phyloP scores from a whole-genome alignment of 257 asterid species.

The Solanum okadae region DNA sequence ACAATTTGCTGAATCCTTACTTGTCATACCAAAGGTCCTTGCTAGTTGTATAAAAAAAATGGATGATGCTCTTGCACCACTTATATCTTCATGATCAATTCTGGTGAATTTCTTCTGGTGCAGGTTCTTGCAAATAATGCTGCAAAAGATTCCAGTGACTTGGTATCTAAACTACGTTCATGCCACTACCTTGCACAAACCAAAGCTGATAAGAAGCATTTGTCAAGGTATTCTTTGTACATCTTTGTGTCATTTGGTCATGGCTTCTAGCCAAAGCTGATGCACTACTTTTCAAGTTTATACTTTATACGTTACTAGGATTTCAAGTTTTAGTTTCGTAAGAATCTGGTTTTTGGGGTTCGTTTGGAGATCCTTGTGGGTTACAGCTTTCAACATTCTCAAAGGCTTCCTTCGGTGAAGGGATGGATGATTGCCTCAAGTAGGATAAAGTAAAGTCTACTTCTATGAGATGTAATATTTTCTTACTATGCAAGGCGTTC shows the following conservation, averaged over 20 bases:
- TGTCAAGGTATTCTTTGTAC: constrained; percentile 55
- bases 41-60: not conserved
- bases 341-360: not conserved
- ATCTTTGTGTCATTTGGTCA: not conserved
- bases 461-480: not conserved
- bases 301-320: not conserved
- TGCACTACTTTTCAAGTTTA: not conserved
- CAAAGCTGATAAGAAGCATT: constrained; percentile 82
- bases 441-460: not conserved
- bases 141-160: constrained; percentile 96
- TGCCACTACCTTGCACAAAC: constrained; percentile 94
- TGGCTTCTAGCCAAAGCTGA: not conserved
- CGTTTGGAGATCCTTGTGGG: not conserved
- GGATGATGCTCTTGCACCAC: not conserved
- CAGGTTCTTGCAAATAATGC: constrained; percentile 98
- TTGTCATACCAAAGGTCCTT: constrained; percentile 84
- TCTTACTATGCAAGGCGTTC: not conserved
- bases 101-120: constrained; percentile 1
- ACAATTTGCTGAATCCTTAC: constrained; percentile 85
- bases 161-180: constrained; percentile 84
- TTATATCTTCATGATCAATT: not conserved
- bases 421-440: not conserved
- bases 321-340: not conserved
- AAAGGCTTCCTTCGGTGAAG: not conserved
- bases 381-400: not conserved